Evolutionary conservation across 208 protist species (phyloP).

Genomic region (Novymonas esmeraldas): DNA sequence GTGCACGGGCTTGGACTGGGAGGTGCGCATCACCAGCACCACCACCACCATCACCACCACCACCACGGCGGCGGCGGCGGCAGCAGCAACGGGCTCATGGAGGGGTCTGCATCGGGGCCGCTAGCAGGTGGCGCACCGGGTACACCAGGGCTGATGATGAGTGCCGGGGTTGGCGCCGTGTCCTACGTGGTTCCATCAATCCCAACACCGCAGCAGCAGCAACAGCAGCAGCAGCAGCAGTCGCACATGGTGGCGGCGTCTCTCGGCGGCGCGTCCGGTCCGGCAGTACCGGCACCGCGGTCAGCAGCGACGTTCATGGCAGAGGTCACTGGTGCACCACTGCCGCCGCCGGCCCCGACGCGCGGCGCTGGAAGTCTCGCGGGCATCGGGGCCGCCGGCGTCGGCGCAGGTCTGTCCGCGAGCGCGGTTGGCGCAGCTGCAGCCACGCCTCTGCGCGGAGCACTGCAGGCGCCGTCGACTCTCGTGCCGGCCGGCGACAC

Average conservation of each 20-base stretch:
- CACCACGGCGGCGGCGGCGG: conserved; percentile 10
- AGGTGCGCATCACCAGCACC: conserved; percentile 1
- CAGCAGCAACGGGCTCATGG: conserved; percentile 14
- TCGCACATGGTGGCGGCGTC: not conserved
- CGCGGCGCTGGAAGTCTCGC: not conserved
- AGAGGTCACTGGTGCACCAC: conserved; percentile 24
- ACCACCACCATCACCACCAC: conserved; percentile 5
- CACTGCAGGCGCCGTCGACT: not conserved
- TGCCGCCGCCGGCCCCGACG: conserved; percentile 19
- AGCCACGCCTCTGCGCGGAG: conserved; percentile 1
- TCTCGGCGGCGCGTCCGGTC: not conserved
- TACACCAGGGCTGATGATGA: not conserved
- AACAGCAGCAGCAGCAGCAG: conserved; percentile 20
- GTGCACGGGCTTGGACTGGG: conserved; percentile 6
- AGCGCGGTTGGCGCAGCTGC: not conserved
- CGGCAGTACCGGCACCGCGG: conserved; percentile 25
- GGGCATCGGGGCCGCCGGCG: not conserved
- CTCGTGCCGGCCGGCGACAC: not conserved
- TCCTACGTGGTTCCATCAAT: conserved; percentile 16
- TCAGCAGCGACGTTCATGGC: conserved; percentile 25
- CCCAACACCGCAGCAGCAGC: conserved; percentile 19
- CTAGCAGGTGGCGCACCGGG: conserved; percentile 8
- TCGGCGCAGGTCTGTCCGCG: not conserved
- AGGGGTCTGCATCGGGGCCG: conserved; percentile 1
- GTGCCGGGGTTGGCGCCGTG: conserved; percentile 4